Evolutionary conservation across 2,329 filamentous ascomycete genomes (phyloP).

Genomic region (Cordyceps cicadae): DNA sequence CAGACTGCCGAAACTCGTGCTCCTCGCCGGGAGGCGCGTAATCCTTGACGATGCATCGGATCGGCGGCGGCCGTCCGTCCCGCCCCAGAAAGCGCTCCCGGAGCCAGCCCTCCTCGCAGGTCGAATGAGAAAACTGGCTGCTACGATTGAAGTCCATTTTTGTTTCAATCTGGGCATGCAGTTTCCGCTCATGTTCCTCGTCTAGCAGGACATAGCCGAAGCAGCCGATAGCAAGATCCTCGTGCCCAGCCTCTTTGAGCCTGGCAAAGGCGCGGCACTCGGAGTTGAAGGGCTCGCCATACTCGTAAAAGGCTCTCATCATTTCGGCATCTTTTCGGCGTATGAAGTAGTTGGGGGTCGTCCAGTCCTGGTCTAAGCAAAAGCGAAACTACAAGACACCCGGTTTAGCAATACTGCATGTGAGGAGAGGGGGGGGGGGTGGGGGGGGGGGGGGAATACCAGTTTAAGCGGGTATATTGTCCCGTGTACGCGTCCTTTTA

Average conservation of each 20-base stretch:
- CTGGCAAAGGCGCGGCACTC: background rate
- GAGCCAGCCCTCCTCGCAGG: background rate
- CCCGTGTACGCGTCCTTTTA: background rate
- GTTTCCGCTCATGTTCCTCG: background rate
- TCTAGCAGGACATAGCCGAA: background rate
- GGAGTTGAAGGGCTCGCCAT: background rate
- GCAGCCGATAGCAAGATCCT: background rate
- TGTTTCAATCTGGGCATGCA: background rate
- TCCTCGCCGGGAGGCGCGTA: background rate
- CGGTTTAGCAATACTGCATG: background rate
- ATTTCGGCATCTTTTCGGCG: background rate
- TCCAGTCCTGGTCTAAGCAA: background rate
- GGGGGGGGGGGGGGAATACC: background rate
- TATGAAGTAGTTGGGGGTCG: background rate
- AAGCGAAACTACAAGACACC: background rate
- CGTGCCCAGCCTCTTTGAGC: background rate
- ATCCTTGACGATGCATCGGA: background rate
- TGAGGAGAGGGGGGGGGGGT: background rate
- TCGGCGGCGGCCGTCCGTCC: background rate
- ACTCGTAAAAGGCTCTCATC: background rate
- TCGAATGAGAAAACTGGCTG: rapidly evolving
- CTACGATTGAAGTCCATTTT: background rate
- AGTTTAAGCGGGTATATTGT: background rate
- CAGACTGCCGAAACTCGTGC: background rate
- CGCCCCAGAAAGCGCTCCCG: background rate